These are phyloP conservation scores for Chalaropsis ovoidea DNA, from an alignment of 2,329 filamentous ascomycete species.

Conservation along the genomic window DNA sequence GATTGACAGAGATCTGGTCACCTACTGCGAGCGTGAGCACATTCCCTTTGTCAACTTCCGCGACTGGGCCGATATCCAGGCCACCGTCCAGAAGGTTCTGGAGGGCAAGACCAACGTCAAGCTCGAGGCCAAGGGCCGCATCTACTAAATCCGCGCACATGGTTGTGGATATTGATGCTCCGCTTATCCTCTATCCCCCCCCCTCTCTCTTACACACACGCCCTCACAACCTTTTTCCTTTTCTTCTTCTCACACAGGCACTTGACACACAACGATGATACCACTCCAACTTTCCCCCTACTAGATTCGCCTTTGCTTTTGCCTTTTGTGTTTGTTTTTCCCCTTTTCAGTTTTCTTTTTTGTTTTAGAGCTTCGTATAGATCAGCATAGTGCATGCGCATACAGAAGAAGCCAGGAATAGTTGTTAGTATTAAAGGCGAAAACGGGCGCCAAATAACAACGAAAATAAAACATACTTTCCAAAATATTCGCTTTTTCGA, in stretches of 20 bases:
- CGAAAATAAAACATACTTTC: slow-evolving; percentile 17
- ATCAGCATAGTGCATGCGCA: slow-evolving; percentile 26
- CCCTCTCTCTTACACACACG: not conserved
- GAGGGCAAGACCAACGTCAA: slow-evolving; percentile 60
- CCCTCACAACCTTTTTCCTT: not conserved
- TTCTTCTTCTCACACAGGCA: slow-evolving; percentile 3
- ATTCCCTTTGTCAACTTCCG: slow-evolving; percentile 83
- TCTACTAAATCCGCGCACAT: slow-evolving; percentile 21
- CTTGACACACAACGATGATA: slow-evolving; percentile 19
- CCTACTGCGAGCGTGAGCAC: slow-evolving; percentile 72
- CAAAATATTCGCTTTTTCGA: not conserved
- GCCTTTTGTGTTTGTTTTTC: not conserved
- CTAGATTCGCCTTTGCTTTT: slow-evolving; percentile 2
- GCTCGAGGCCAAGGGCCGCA: slow-evolving; percentile 51
- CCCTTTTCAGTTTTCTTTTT: slow-evolving; percentile 10
- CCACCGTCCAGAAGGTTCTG: slow-evolving; percentile 66
- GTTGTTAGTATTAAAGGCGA: slow-evolving; percentile 19
- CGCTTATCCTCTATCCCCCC: not conserved
- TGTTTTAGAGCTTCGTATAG: slow-evolving; percentile 19
- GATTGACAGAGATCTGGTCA: slow-evolving; percentile 69
- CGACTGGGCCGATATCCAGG: slow-evolving; percentile 70
- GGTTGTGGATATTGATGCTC: not conserved
- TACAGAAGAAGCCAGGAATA: slow-evolving; percentile 14
- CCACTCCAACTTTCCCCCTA: not conserved
- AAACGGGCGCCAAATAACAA: slow-evolving; percentile 24